These are phyloP conservation scores for Nyctanthes arbortristis DNA, from an alignment of 257 asterid species.

Conservation along the genomic window DNA sequence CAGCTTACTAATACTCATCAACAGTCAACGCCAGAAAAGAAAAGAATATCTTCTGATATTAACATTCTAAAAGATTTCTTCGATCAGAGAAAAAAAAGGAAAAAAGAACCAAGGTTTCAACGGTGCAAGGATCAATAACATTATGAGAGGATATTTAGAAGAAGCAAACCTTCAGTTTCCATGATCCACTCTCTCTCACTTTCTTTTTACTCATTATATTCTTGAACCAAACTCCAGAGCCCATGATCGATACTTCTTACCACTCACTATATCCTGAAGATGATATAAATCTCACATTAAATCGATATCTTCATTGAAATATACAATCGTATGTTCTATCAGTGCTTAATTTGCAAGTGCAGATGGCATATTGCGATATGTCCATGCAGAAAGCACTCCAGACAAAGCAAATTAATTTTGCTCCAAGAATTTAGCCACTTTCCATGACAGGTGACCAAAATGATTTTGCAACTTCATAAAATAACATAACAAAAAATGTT, in stretches of 20 bases:
- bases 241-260: constrained; percentile 49
- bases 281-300: constrained; percentile 6
- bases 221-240: constrained; percentile 78
- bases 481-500: background rate
- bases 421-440: background rate
- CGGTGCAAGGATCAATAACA: background rate
- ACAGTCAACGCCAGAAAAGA: no score
- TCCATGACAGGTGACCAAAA: background rate
- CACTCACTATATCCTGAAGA: constrained; percentile 33
- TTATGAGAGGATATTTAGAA: no score
- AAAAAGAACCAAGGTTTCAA: background rate
- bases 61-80: no score
- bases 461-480: background rate
- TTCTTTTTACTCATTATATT: constrained; percentile 66
- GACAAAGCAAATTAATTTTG: background rate
- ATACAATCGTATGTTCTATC: background rate
- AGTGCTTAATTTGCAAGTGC: background rate
- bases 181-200: constrained; percentile 44
- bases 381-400: background rate
- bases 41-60: no score
- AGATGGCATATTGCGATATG: background rate
- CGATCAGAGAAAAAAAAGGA: background rate
- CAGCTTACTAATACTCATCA: no score
- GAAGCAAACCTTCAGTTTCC: constrained; percentile 49
- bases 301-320: background rate